These are phyloP conservation scores for Xerocomellus intermedius DNA, from an alignment of 768 basidiomycete genomes.

Conservation along the genomic window DNA sequence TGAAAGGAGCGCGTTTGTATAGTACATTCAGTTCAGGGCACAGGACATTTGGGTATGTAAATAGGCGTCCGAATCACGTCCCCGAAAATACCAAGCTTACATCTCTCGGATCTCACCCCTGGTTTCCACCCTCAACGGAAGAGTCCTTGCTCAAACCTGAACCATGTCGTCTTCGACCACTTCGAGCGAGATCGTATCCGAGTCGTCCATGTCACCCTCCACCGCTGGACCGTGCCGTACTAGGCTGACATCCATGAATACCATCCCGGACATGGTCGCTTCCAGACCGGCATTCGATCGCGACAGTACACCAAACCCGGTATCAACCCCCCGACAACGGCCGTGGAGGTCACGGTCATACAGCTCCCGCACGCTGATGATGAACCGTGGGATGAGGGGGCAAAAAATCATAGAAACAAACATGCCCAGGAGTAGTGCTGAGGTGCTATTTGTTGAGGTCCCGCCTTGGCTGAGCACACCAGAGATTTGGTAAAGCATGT, in stretches of 20 bases:
- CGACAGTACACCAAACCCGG: neutral
- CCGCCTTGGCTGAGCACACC: neutral
- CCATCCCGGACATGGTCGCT: neutral
- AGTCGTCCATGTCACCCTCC: neutral
- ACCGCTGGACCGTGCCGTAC: neutral
- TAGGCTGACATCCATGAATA: neutral
- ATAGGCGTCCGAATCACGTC: too few relatives aligned
- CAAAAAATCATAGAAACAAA: neutral
- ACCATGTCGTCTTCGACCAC: neutral
- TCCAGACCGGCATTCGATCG: neutral
- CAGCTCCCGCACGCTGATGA: slow-evolving; percentile 2
- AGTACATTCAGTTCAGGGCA: too few relatives aligned
- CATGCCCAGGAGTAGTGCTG: neutral
- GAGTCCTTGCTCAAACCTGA: too few relatives aligned
- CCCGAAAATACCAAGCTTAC: too few relatives aligned
- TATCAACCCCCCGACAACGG: neutral
- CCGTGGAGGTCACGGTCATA: neutral
- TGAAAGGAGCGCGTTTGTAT: too few relatives aligned
- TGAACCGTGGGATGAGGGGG: slow-evolving; percentile 3
- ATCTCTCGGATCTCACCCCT: too few relatives aligned
- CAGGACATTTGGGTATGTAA: too few relatives aligned
- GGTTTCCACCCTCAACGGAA: too few relatives aligned
- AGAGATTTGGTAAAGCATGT: neutral
- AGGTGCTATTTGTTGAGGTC: neutral
- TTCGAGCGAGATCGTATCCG: neutral